These are phyloP conservation scores for Trichophyton verrucosum DNA, from an alignment of 2,329 filamentous ascomycete species.

Conservation along the genomic window DNA sequence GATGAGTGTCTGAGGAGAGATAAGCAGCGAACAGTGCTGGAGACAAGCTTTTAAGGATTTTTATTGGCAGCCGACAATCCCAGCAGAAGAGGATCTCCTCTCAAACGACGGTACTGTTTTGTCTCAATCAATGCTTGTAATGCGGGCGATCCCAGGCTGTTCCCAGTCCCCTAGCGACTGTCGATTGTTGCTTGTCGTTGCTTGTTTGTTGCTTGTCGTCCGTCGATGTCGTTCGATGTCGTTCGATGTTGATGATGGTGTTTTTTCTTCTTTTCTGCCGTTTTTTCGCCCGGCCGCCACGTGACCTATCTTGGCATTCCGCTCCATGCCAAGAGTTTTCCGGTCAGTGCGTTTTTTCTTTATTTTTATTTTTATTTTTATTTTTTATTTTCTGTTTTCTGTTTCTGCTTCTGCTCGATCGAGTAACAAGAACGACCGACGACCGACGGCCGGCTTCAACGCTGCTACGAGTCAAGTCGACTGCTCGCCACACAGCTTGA, in stretches of 20 bases:
- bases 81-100: background rate
- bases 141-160: background rate
- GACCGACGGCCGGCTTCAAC: background rate
- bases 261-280: background rate
- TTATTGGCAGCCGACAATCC: background rate
- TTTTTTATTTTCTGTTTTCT: background rate
- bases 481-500: background rate
- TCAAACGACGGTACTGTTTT: background rate
- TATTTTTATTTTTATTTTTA: background rate
- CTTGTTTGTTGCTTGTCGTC: background rate
- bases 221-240: too few relatives aligned
- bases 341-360: background rate
- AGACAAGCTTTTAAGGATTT: background rate
- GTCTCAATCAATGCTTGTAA: background rate
- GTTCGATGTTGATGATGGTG: background rate
- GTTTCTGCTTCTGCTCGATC: too few relatives aligned
- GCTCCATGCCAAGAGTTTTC: background rate
- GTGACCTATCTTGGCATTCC: background rate
- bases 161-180: background rate
- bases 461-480: background rate
- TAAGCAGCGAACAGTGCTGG: background rate
- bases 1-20: background rate
- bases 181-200: background rate
- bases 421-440: background rate
- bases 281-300: background rate